Percentiles rank a stretch among this genome's conserved stretches.
Evolutionary conservation across 2,329 filamentous ascomycete species (phyloP).

Genomic region (Aspergillus fumigatus): DNA sequence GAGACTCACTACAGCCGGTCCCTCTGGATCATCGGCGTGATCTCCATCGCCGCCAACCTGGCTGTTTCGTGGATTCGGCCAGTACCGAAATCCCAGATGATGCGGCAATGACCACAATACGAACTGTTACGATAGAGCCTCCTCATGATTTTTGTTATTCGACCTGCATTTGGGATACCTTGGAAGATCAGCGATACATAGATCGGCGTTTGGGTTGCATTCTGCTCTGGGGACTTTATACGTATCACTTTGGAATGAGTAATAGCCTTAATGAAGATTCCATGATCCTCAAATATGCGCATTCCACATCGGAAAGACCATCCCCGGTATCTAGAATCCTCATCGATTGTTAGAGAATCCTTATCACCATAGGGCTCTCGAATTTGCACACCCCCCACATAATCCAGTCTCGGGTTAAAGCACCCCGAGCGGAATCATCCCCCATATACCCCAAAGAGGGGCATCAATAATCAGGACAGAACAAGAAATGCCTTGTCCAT

Average conservation of each 20-base stretch:
- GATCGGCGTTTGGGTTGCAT: neutral
- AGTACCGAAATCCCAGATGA: constrained; percentile 23
- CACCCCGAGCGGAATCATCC: neutral
- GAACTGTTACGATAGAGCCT: neutral
- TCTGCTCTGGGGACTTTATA: neutral
- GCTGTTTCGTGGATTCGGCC: constrained; percentile 60
- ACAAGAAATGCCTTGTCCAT: neutral
- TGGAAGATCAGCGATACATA: neutral
- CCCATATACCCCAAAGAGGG: neutral
- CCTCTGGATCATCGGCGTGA: constrained; percentile 77
- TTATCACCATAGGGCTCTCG: neutral
- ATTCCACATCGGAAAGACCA: neutral
- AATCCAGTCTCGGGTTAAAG: neutral
- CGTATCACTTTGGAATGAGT: neutral
- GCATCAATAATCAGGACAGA: neutral
- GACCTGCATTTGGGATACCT: neutral
- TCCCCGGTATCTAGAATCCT: neutral
- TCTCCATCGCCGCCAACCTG: constrained; percentile 67
- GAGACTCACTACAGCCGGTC: constrained; percentile 63
- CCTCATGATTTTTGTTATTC: neutral
- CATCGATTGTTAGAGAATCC: too few species aligned
- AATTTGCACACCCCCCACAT: neutral
- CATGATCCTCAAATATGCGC: neutral
- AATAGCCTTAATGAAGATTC: neutral
- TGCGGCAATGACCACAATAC: neutral